Base-by-base conservation (phyloP, 345 rosid species). In the Salix koriyanagi region DNA sequence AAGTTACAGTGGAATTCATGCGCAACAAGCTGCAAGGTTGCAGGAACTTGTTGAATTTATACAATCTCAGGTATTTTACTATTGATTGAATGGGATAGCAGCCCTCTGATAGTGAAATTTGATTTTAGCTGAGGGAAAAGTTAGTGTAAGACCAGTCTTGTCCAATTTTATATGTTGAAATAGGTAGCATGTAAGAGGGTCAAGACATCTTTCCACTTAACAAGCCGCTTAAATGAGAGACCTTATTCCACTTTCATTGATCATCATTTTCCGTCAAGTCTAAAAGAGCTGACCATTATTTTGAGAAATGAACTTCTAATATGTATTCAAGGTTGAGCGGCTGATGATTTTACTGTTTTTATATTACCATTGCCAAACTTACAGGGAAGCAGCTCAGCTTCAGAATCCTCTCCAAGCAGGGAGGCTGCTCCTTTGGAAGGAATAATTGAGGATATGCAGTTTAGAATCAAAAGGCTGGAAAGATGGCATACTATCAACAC, bases 401-500 rank as follows among this genome's bases (percentile, higher is more conserved):
- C 99, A 37, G 97, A 92, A 77, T 87, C 99, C 46, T 89, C 98
- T 39, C 93, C 86, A 69, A 79, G 86, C 78, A 87, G 94, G 83
- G 99, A 90, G 65, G 87, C 82, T 37, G 78, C 92, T 74, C 85
- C 94, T 3, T 78, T 89, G 69, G 97, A 92, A 79, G 88, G 87
- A 52, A 77, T 90, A n/a, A 84, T 94, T 75, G 99, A 96, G 75
- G 98, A 94, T 74, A 80, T 96, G 98, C 98, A 92, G 71, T 83
- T 89, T 52, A 83, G 99, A 81, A 91, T 96, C 69, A 92, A 87
- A 78, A 84, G 97, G 83, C 92, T 91, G 2, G 99, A 96, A 84
- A 89, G 94, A 44, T 92, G 97, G 98, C 94, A 94, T n/a, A 78
- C 95, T 19, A 91, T 96, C 66, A 96, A 96, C 75, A 88, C 97